Percentiles rank a stretch among this genome's conserved stretches.
Conservation (phyloP, 257 asterid genomes). For the Penstemon eatonii region DNA sequence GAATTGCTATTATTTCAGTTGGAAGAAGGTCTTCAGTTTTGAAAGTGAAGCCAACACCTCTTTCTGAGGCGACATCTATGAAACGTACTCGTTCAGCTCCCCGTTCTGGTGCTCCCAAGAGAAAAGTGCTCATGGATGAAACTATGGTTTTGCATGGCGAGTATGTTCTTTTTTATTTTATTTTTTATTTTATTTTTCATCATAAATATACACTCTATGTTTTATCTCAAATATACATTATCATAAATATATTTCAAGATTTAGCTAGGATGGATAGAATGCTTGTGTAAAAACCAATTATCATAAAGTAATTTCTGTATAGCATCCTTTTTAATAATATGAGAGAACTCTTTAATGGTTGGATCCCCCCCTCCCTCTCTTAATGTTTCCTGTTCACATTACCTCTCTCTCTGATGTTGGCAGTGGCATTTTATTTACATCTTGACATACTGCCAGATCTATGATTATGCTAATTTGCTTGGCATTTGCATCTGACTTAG, state of each 20-base stretch:
- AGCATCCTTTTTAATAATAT: background rate
- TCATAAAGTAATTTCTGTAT: constrained; percentile 16
- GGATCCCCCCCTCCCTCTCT: background rate
- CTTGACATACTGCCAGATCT: background rate
- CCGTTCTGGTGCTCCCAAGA: constrained; percentile 60
- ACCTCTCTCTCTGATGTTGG: background rate
- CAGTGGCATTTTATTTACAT: background rate
- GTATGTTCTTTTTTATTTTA: constrained; percentile 50
- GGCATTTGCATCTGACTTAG: background rate
- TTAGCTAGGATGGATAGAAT: constrained; percentile 12
- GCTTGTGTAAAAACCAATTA: background rate
- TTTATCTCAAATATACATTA: constrained; percentile 7
- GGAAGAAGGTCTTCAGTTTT: constrained; percentile 76
- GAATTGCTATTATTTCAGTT: constrained; percentile 39
- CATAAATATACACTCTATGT: background rate
- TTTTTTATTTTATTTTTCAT: constrained; percentile 1
- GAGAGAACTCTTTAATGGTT: constrained; percentile 1
- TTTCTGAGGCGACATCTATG: constrained; percentile 61
- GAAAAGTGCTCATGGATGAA: constrained; percentile 89
- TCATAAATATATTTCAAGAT: background rate
- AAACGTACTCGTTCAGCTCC: constrained; percentile 66
- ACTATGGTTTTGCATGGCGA: constrained; percentile 99
- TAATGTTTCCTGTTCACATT: background rate
- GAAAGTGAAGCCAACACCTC: constrained; percentile 86
- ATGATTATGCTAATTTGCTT: constrained; percentile 21